Conservation (phyloP, 306 rosid species). For the Acacia confusa region DNA sequence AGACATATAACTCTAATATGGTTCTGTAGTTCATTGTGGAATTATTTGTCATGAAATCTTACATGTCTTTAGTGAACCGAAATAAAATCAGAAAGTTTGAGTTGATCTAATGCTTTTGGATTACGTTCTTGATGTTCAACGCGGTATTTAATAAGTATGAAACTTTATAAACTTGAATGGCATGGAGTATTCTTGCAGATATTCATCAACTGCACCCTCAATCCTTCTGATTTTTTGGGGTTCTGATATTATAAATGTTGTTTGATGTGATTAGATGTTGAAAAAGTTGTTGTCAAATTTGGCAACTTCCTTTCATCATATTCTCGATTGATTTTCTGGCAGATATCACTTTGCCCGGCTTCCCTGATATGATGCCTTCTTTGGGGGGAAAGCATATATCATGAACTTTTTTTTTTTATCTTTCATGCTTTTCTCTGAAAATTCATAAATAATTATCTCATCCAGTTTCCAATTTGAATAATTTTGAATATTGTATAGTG, state of each 20-base stretch:
- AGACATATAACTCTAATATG: background rate
- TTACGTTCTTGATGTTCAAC: slow-evolving; percentile 3
- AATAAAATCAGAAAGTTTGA: background rate
- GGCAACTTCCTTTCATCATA: background rate
- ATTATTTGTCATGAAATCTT: slow-evolving; percentile 15
- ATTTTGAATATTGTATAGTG: slow-evolving; percentile 22
- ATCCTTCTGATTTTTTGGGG: background rate
- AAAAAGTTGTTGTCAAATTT: slow-evolving; percentile 11
- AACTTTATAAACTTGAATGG: background rate
- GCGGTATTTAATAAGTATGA: background rate
- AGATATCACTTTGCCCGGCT: slow-evolving; percentile 8
- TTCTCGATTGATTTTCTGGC: slow-evolving; percentile 5
- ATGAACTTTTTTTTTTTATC: slow-evolving; percentile 7
- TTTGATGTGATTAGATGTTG: slow-evolving; percentile 1
- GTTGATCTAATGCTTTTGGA: slow-evolving; percentile 7
- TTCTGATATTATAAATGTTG: background rate
- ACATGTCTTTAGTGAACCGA: background rate
- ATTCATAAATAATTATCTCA: background rate
- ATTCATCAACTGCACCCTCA: background rate
- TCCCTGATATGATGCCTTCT: background rate
- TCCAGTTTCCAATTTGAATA: slow-evolving; percentile 12
- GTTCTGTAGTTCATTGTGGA: background rate
- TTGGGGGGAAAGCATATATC: background rate
- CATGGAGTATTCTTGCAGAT: background rate
- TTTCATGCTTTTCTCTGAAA: background rate